phyloP scores from a whole-genome alignment of 352 stramenopile species.

The Pythium inflatum region DNA sequence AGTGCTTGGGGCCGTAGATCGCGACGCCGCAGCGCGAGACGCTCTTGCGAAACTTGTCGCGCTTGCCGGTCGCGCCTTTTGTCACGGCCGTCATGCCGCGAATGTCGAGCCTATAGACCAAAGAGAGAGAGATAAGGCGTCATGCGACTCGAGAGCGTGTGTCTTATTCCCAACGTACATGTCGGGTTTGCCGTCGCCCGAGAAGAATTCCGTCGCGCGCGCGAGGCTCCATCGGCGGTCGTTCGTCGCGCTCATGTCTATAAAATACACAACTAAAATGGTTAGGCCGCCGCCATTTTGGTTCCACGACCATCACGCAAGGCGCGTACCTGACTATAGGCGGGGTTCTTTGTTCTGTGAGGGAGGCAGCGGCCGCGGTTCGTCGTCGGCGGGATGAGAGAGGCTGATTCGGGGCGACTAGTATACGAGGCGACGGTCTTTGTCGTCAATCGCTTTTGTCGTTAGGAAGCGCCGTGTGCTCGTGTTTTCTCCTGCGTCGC shows the following conservation, averaged over 20 bases:
- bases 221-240: conserved; percentile 85
- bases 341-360: no score
- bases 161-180: conserved; percentile 49
- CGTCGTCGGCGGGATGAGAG: no score
- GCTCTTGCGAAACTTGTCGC: conserved; percentile 89
- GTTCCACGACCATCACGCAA: not conserved
- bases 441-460: conserved; percentile 15
- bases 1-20: conserved; percentile 89
- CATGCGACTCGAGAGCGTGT: no score
- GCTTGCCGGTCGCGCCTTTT: conserved; percentile 83
- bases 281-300: not conserved
- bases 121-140: not conserved
- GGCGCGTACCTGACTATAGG: no score
- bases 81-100: conserved; percentile 86
- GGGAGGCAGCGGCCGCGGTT: no score
- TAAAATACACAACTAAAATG: not conserved
- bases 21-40: conserved; percentile 84
- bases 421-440: not conserved
- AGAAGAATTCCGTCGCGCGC: conserved; percentile 88
- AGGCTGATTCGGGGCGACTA: not conserved
- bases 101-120: conserved; percentile 71
- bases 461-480: not conserved
- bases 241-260: conserved; percentile 34
- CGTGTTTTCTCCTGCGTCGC: conserved; percentile 11
- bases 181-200: conserved; percentile 85